Evolutionary conservation across 2,329 filamentous ascomycete species (phyloP).

Genomic region (Proliferodiscus dingleyae): DNA sequence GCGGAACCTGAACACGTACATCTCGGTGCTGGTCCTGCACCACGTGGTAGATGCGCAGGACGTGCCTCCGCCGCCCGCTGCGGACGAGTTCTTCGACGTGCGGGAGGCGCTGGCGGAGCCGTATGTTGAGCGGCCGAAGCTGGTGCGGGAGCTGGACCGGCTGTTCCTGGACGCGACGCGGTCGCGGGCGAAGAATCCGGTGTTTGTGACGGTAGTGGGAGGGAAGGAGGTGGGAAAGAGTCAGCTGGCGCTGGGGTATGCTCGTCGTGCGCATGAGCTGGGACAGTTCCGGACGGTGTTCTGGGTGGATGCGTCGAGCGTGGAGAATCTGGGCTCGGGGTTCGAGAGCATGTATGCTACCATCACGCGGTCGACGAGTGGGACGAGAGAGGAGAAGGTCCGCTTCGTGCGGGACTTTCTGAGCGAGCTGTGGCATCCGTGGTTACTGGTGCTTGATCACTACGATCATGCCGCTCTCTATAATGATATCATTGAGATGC

Average conservation of each 20-base stretch:
- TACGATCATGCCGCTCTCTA: slow-evolving; percentile 9
- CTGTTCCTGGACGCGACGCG: slow-evolving; percentile 8
- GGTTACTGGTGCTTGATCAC: slow-evolving; percentile 16
- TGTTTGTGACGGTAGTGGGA: slow-evolving; percentile 11
- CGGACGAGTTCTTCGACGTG: slow-evolving; percentile 17
- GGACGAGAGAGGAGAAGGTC: slow-evolving; percentile 12
- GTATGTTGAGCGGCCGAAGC: slow-evolving; percentile 8
- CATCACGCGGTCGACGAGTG: slow-evolving; percentile 12
- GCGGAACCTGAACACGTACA: slow-evolving; percentile 19
- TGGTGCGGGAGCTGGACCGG: slow-evolving; percentile 11
- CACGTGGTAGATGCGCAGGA: slow-evolving; percentile 17
- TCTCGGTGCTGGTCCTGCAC: slow-evolving; percentile 19
- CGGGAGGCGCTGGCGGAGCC: slow-evolving; percentile 8
- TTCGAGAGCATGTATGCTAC: slow-evolving; percentile 16
- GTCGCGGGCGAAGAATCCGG: slow-evolving; percentile 9
- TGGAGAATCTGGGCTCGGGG: slow-evolving; percentile 11
- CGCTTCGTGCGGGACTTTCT: slow-evolving; percentile 15
- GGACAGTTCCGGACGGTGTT: slow-evolving; percentile 14
- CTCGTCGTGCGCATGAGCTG: slow-evolving; percentile 9
- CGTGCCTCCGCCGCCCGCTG: neutral
- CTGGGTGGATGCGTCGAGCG: slow-evolving; percentile 14
- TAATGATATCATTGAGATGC: slow-evolving; percentile 13
- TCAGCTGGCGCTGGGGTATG: slow-evolving; percentile 16
- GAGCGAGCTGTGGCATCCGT: slow-evolving; percentile 17
- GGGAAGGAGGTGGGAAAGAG: slow-evolving; percentile 13